Base-by-base conservation (phyloP, 2,329 filamentous ascomycete species). In the Ramularia collo-cygni region DNA sequence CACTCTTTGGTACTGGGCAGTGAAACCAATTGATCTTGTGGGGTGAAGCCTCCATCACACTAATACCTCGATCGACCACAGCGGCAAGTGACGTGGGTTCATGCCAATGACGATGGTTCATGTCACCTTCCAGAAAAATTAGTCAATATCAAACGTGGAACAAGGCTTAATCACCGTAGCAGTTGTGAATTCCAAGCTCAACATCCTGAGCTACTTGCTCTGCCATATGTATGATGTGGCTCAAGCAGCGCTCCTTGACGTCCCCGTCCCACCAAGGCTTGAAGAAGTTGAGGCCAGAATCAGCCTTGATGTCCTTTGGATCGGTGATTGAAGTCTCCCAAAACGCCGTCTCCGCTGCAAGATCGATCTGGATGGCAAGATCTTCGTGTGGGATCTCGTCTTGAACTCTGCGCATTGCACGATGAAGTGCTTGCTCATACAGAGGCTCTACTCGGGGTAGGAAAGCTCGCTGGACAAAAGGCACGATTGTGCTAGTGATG, bases 101-200 rank as follows among this genome's bases (percentile, higher is more conserved):
- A n/a, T 64, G 43, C 44, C 66, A 70, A 49, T 70, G 68, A 35
- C 54, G 51, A 49, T 71, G 67, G 1, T 56, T 51, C 4, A 65
- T 54, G 43, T 72, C 68, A 9, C 55, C 55, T 56, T n/a, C n/a
- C n/a, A n/a, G n/a, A n/a, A n/a, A n/a, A n/a, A n/a, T n/a, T n/a
- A n/a, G n/a, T n/a, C n/a, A n/a, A n/a, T n/a, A n/a, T n/a, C n/a
- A n/a, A n/a, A n/a, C n/a, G n/a, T n/a, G n/a, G n/a, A n/a, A n/a
- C n/a, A n/a, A n/a, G n/a, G n/a, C n/a, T n/a, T n/a, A n/a, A n/a
- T n/a, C n/a, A n/a, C n/a, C n/a, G n/a, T n/a, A n/a, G n/a, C n/a
- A n/a, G n/a, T n/a, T n/a, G n/a, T n/a, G n/a, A n/a, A n/a, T n/a
- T n/a, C n/a, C 69, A 38, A 71, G 32, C 28, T 67, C 59, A 1